A percentile compares a stretch with the other conserved stretches of the same genome.
Evolutionary conservation across 345 rosid genomes (phyloP).

Genomic region (Acer saccharum): DNA sequence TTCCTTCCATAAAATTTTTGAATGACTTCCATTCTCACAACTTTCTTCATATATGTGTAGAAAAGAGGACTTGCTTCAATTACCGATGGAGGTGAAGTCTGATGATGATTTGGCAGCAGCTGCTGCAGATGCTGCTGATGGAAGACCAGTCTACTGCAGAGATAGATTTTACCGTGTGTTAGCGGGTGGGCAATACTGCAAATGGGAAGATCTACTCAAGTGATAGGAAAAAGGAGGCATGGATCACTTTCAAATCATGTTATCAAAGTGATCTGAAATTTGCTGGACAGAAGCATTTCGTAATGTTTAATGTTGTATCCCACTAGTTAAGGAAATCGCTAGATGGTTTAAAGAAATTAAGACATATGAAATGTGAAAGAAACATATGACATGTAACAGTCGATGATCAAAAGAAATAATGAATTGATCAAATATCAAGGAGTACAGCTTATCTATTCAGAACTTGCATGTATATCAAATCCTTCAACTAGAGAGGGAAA

Average conservation of each 20-base stretch:
- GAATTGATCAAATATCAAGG: neutral
- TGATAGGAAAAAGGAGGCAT: slow-evolving; percentile 19
- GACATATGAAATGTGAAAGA: too few species aligned
- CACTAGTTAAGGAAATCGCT: too few species aligned
- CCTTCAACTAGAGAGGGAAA: neutral
- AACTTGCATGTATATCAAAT: neutral
- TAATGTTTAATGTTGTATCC: neutral
- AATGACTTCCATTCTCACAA: neutral
- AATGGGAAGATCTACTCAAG: slow-evolving; percentile 83
- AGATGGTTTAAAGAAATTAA: neutral
- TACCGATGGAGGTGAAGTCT: slow-evolving; percentile 68
- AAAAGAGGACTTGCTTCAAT: slow-evolving; percentile 70
- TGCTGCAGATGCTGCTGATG: slow-evolving; percentile 95
- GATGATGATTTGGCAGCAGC: slow-evolving; percentile 89
- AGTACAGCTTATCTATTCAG: neutral
- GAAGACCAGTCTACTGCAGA: slow-evolving; percentile 95
- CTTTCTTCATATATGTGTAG: slow-evolving; percentile 32
- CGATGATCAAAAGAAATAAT: too few species aligned
- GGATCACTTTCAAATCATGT: slow-evolving; percentile 7
- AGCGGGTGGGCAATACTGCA: slow-evolving; percentile 99
- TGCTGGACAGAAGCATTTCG: neutral
- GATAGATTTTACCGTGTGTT: slow-evolving; percentile 92
- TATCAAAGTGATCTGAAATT: slow-evolving; percentile 9
- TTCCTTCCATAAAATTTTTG: neutral
- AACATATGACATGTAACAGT: too few species aligned